phyloP scores from a whole-genome alignment of 176 grass and related monocot genomes.

The Poa annua region DNA sequence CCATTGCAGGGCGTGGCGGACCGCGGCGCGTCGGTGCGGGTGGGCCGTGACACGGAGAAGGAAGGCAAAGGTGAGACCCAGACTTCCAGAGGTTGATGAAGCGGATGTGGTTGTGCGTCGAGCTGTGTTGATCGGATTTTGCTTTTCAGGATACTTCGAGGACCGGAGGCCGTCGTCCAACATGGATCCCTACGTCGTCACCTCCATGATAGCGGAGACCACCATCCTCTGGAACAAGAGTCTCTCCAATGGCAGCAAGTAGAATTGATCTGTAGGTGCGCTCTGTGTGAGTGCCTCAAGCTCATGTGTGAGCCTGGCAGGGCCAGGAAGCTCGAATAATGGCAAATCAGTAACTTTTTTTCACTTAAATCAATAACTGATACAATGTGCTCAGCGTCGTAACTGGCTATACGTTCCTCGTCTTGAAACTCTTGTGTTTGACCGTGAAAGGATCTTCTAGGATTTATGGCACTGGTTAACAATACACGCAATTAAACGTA shows the following conservation, averaged over 20 bases:
- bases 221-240: slow-evolving; percentile 60
- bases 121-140: not conserved
- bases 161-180: slow-evolving; percentile 84
- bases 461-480: no score
- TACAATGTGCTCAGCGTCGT: no score
- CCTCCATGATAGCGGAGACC: slow-evolving; percentile 76
- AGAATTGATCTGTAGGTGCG: not conserved
- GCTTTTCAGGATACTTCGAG: slow-evolving; percentile 77
- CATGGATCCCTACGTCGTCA: slow-evolving; percentile 96
- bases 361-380: no score
- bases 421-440: no score
- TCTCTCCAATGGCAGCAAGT: slow-evolving; percentile 40
- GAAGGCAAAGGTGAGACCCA: slow-evolving; percentile 61
- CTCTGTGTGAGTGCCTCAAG: not conserved
- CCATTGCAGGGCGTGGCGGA: slow-evolving; percentile 74
- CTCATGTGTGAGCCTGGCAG: no score
- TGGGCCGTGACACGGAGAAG: slow-evolving; percentile 85
- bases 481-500: no score
- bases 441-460: no score
- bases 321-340: no score
- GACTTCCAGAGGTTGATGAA: not conserved
- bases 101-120: not conserved
- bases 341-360: no score
- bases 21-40: slow-evolving; percentile 74
- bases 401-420: no score